These are phyloP conservation scores for Claviceps digitariae DNA, from an alignment of 2,329 filamentous ascomycete species.

Conservation along the genomic window DNA sequence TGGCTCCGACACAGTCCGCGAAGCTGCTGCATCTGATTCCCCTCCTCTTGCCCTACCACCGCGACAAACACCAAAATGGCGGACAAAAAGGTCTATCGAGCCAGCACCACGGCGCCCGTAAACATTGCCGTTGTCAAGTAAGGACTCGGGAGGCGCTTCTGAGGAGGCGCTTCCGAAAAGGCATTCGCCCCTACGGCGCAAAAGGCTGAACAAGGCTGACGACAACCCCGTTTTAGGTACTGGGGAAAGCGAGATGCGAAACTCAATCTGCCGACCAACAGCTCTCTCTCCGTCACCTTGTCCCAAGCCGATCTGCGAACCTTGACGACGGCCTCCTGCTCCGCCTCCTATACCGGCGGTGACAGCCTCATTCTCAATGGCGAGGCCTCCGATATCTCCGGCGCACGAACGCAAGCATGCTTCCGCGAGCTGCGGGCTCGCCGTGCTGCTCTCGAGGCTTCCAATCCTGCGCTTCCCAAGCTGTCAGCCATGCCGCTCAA, in stretches of 20 bases:
- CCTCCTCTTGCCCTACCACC: background rate
- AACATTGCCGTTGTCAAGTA: conserved; percentile 98
- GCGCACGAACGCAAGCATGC: conserved; percentile 86
- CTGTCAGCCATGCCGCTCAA: conserved; percentile 65
- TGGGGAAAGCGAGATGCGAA: conserved; percentile 95
- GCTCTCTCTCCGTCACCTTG: conserved; percentile 90
- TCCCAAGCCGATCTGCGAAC: conserved; percentile 89
- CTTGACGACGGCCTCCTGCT: conserved; percentile 90
- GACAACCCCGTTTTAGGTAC: conserved; percentile 33
- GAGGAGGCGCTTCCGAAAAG: conserved; percentile 5
- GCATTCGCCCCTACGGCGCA: no score
- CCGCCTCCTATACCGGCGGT: conserved; percentile 48
- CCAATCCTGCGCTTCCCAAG: conserved; percentile 63
- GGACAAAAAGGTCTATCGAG: conserved; percentile 58
- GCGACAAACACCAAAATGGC: conserved; percentile 22
- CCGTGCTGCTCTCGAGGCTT: conserved; percentile 59
- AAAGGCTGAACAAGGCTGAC: background rate
- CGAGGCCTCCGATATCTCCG: conserved; percentile 68
- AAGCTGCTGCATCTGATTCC: background rate
- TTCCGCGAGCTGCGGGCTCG: conserved; percentile 73
- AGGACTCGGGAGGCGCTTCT: conserved; percentile 5
- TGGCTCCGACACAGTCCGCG: background rate
- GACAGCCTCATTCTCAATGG: conserved; percentile 77
- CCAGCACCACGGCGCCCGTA: conserved; percentile 91
- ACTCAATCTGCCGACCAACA: conserved; percentile 95